Evolutionary conservation across 2,329 filamentous ascomycete genomes (phyloP), one percentile per base, ranked within the genome.

Genomic region (Sporothrix inflata): DNA sequence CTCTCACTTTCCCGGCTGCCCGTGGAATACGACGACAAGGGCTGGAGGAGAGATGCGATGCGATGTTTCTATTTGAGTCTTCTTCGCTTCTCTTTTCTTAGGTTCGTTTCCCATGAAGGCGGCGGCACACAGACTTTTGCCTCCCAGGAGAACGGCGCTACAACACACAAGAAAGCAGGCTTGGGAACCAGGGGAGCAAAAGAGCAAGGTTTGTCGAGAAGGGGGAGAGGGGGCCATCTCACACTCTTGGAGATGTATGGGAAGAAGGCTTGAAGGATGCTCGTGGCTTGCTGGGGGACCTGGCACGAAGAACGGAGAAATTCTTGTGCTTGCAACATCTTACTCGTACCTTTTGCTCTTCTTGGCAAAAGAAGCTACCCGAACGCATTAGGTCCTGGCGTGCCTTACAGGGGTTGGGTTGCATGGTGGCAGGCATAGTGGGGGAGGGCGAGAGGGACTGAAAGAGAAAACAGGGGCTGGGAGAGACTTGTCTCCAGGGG

Each of bases 321-420:
- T 27, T 47, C 11, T 42, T 34, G 34, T 69, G 38, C 21, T 19
- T 19, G 61, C 60, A 66, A 66, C 40, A 27, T 45, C n/a, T 24
- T 65, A 45, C 40, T 45, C n/a, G 16, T 65, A 45, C 40, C 60
- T 27, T 34, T 34, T n/a, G 45, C 19, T 49, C 24, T 27, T 30
- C 40, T 67, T 49, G 45, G 63, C 24, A 19, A 70, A 57, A 51
- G 19, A 19, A 49, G 27, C 42, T 38, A 51, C 16, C 42, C 24
- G 27, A 51, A 40, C 38, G 40, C 53, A 49, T 60, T 67, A 65
- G 60, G 14, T 45, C 53, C 72, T 73, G 71, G 65, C 65, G 72
- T 73, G 68, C 61, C 71, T 63, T 68, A n/a, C 72, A 73, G 72
- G 72, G 72, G 71, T 38, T 24, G 21, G 42, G 47, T 40, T 68